Conservation (phyloP, 768 basidiomycete genomes). For the Naganishia onofrii region DNA sequence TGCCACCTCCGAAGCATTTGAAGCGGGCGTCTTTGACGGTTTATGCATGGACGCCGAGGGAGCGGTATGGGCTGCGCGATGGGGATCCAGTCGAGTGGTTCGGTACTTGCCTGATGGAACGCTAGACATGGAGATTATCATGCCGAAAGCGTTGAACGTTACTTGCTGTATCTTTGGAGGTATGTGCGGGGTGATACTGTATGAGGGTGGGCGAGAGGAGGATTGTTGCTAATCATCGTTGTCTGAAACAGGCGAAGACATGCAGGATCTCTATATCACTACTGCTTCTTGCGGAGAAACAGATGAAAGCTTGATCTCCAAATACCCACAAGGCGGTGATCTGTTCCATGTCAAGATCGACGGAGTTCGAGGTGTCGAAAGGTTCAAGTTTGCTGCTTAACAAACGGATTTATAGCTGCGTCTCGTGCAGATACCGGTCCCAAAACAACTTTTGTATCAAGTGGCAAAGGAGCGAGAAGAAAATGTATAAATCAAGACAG, state of each 20-base stretch:
- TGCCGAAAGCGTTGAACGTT: constrained; percentile 37
- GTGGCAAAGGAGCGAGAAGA: neutral
- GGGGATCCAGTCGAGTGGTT: constrained; percentile 42
- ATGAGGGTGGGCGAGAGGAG: too few species aligned
- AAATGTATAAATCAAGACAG: neutral
- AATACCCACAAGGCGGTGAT: constrained; percentile 32
- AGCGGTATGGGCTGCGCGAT: constrained; percentile 48
- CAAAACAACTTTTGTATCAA: neutral
- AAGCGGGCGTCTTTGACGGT: constrained; percentile 43
- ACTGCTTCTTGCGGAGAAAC: constrained; percentile 23
- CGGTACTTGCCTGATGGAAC: constrained; percentile 40
- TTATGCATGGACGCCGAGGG: constrained; percentile 44
- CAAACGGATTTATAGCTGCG: too few species aligned
- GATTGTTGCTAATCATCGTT: too few species aligned
- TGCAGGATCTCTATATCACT: constrained; percentile 32
- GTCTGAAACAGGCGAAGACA: constrained; percentile 29
- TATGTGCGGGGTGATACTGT: constrained; percentile 8
- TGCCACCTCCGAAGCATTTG: constrained; percentile 33
- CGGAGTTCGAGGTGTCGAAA: constrained; percentile 32
- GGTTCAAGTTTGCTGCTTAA: constrained; percentile 29
- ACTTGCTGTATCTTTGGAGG: constrained; percentile 41
- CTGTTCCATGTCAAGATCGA: constrained; percentile 32
- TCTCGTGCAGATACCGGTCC: neutral
- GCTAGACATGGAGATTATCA: constrained; percentile 33
- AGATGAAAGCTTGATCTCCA: constrained; percentile 2